Percentiles rank a stretch among this genome's conserved stretches.
phyloP scores from a whole-genome alignment of 2,329 filamentous ascomycete species.

The Teratosphaeriaceae sp. region DNA sequence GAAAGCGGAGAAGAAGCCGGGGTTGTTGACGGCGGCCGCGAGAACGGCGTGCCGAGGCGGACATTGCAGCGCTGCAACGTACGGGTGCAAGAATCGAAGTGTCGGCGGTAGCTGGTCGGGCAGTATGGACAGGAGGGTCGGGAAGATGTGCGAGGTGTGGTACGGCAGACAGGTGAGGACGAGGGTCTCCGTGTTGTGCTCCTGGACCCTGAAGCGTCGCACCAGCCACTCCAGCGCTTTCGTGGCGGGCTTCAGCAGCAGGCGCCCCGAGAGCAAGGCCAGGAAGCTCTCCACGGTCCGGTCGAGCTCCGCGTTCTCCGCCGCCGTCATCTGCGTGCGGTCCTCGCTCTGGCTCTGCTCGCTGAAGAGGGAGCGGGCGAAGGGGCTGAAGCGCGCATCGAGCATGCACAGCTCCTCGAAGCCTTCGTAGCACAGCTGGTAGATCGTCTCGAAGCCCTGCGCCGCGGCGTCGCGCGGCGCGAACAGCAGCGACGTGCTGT shows the following conservation, averaged over 20 bases:
- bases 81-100: constrained; percentile 80
- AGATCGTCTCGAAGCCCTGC: constrained; percentile 87
- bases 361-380: constrained; percentile 77
- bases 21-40: constrained; percentile 73
- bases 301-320: constrained; percentile 78
- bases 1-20: constrained; percentile 66
- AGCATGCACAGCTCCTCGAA: constrained; percentile 87
- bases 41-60: constrained; percentile 78
- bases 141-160: constrained; percentile 77
- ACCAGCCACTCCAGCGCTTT: constrained; percentile 95
- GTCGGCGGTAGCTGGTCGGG: constrained; percentile 66
- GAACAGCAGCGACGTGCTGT: constrained; percentile 93
- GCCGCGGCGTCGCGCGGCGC: constrained; percentile 75
- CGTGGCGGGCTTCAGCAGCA: constrained; percentile 79
- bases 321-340: constrained; percentile 71
- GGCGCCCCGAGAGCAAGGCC: constrained; percentile 64
- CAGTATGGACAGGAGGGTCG: constrained; percentile 79
- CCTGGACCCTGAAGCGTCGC: constrained; percentile 85
- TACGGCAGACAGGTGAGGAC: constrained; percentile 89
- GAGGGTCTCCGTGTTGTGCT: constrained; percentile 74
- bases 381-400: constrained; percentile 70
- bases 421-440: constrained; percentile 77
- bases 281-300: constrained; percentile 74
- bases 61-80: constrained; percentile 67
- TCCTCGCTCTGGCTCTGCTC: constrained; percentile 89